Percentiles rank a stretch among this genome's conserved stretches.
phyloP scores from a whole-genome alignment of 225 moss, liverwort and hornwort genomes.

The Straminergon stramineum region DNA sequence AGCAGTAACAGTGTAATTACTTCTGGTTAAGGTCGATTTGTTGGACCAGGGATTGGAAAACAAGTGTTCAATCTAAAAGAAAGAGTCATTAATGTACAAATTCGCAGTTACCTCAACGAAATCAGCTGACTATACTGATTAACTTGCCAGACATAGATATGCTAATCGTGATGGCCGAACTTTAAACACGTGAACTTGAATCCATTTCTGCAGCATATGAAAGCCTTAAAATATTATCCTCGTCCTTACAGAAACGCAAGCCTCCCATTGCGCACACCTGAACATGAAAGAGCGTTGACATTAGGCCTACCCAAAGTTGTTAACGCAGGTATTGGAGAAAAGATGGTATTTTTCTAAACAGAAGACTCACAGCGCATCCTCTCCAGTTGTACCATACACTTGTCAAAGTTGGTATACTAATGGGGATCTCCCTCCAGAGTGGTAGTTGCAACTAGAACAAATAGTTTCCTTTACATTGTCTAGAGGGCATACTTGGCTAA shows the following conservation, averaged over 20 bases:
- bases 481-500: neutral
- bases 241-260: neutral
- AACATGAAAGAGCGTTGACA: neutral
- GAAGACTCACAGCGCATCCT: neutral
- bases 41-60: neutral
- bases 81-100: conserved; percentile 1
- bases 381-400: neutral
- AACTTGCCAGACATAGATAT: neutral
- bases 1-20: neutral
- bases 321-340: neutral
- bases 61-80: neutral
- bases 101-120: neutral
- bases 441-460: neutral
- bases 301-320: neutral
- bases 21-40: neutral
- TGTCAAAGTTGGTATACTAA: neutral
- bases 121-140: neutral
- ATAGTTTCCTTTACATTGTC: neutral
- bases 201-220: neutral
- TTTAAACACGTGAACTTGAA: neutral
- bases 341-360: neutral
- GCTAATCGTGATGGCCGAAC: neutral
- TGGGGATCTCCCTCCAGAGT: neutral
- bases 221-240: neutral
- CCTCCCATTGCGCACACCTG: neutral